phyloP scores from a whole-genome alignment of 352 stramenopile genomes.

The Pythium folliculosum region DNA sequence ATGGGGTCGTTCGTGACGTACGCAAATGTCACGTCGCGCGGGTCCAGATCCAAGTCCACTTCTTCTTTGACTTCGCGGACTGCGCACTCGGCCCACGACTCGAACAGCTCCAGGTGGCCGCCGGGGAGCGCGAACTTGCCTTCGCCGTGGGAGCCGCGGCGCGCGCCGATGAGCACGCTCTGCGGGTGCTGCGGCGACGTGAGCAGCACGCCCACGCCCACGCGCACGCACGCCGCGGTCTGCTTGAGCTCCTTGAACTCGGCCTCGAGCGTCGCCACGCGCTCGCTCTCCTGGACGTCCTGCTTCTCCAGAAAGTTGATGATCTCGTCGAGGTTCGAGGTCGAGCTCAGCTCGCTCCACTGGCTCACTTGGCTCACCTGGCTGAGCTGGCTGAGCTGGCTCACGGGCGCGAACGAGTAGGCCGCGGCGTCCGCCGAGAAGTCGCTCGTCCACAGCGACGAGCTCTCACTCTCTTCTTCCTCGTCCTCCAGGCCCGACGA shows the following conservation, averaged over 20 bases:
- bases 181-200: slow-evolving; percentile 58
- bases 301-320: slow-evolving; percentile 85
- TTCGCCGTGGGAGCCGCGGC: slow-evolving; percentile 75
- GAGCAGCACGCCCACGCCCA: slow-evolving; percentile 78
- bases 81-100: slow-evolving; percentile 78
- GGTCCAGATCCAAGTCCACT: slow-evolving; percentile 66
- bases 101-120: slow-evolving; percentile 84
- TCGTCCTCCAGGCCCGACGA: slow-evolving; percentile 21
- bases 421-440: slow-evolving; percentile 39
- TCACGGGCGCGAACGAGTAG: slow-evolving; percentile 36
- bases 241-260: slow-evolving; percentile 68
- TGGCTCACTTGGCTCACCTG: slow-evolving; percentile 76
- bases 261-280: slow-evolving; percentile 52
- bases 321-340: slow-evolving; percentile 84
- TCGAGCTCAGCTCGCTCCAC: slow-evolving; percentile 82
- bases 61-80: slow-evolving; percentile 84
- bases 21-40: slow-evolving; percentile 42
- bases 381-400: slow-evolving; percentile 59
- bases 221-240: slow-evolving; percentile 58
- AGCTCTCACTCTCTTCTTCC: slow-evolving; percentile 41
- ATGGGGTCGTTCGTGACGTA: slow-evolving; percentile 86
- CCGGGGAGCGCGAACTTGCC: slow-evolving; percentile 74
- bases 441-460: slow-evolving; percentile 55
- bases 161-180: slow-evolving; percentile 73
- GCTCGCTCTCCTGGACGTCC: slow-evolving; percentile 60